Percentiles rank a stretch among this genome's conserved stretches.
Conservation (phyloP, 2,329 filamentous ascomycete genomes). For the Rutstroemia sp. region DNA sequence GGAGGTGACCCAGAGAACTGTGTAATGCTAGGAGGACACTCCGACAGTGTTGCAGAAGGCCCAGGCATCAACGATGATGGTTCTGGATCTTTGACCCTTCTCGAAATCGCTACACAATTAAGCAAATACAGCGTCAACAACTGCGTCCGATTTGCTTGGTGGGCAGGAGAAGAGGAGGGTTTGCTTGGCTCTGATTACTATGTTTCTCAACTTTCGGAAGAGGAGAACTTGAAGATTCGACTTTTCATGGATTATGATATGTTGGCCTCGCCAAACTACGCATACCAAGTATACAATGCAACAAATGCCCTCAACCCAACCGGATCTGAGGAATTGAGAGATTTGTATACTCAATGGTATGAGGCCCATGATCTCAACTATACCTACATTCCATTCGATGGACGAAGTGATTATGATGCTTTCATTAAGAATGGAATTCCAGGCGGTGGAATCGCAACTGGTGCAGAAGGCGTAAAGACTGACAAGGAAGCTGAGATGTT, state of each 20-base stretch:
- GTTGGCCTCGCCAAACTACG: slow-evolving; percentile 59
- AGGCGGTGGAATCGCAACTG: slow-evolving; percentile 68
- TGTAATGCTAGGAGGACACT: slow-evolving; percentile 59
- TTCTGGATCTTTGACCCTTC: slow-evolving; percentile 38
- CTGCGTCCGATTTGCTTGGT: slow-evolving; percentile 61
- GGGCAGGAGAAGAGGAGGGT: slow-evolving; percentile 60
- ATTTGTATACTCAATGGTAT: slow-evolving; percentile 64
- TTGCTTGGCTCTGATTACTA: slow-evolving; percentile 58
- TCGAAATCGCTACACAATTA: slow-evolving; percentile 56
- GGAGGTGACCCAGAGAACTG: slow-evolving; percentile 54
- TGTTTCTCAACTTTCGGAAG: slow-evolving; percentile 43
- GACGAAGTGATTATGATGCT: slow-evolving; percentile 71
- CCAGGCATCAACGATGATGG: slow-evolving; percentile 41
- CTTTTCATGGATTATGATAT: slow-evolving; percentile 67
- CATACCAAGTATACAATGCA: slow-evolving; percentile 63
- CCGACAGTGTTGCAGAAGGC: slow-evolving; percentile 53
- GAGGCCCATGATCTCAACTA: slow-evolving; percentile 52
- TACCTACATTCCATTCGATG: slow-evolving; percentile 68
- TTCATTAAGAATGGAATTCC: slow-evolving; percentile 70
- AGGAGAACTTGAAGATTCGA: slow-evolving; percentile 56
- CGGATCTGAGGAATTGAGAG: slow-evolving; percentile 62
- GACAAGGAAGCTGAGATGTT: slow-evolving; percentile 57
- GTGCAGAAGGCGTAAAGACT: slow-evolving; percentile 71
- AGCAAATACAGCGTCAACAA: slow-evolving; percentile 52
- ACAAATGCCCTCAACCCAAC: slow-evolving; percentile 62